These are phyloP conservation scores for Aspergillus novofumigatus DNA, from an alignment of 2,329 filamentous ascomycete genomes.

Conservation along the genomic window DNA sequence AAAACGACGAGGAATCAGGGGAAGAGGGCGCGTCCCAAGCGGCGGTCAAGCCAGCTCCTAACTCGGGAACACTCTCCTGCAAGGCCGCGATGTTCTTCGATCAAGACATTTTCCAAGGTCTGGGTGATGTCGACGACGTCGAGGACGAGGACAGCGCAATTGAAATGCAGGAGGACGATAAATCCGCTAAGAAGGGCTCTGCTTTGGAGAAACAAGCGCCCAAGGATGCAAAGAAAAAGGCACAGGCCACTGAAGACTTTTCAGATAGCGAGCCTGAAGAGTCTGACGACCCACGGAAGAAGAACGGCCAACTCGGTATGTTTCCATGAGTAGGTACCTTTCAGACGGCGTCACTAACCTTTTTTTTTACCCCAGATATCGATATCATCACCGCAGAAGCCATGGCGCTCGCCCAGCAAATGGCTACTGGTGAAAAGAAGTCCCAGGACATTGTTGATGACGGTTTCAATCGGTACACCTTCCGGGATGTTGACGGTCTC, in stretches of 20 bases:
- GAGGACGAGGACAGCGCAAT: constrained; percentile 43
- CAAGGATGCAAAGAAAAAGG: constrained; percentile 19
- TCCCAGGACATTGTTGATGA: constrained; percentile 81
- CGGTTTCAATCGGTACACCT: constrained; percentile 85
- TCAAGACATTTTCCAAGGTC: constrained; percentile 87
- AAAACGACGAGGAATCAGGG: constrained; percentile 53
- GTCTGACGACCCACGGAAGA: constrained; percentile 36
- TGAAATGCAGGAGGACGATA: constrained; percentile 30
- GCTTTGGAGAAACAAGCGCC: constrained; percentile 19
- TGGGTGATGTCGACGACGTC: constrained; percentile 63
- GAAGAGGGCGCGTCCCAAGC: constrained; percentile 48
- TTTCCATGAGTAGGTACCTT: constrained; percentile 18
- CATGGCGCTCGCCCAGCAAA: constrained; percentile 91
- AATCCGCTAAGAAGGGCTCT: constrained; percentile 16
- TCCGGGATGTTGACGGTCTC: constrained; percentile 85
- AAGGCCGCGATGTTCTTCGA: constrained; percentile 86
- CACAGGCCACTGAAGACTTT: constrained; percentile 26
- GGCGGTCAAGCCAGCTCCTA: constrained; percentile 27
- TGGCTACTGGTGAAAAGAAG: constrained; percentile 80
- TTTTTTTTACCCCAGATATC: constrained; percentile 59
- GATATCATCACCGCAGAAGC: constrained; percentile 99
- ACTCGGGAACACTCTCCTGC: constrained; percentile 63
- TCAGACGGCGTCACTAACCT: constrained; percentile 15
- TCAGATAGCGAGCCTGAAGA: constrained; percentile 36
- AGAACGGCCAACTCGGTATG: constrained; percentile 43